phyloP scores from a whole-genome alignment of 345 rosid species.

The Brassica carinata region DNA sequence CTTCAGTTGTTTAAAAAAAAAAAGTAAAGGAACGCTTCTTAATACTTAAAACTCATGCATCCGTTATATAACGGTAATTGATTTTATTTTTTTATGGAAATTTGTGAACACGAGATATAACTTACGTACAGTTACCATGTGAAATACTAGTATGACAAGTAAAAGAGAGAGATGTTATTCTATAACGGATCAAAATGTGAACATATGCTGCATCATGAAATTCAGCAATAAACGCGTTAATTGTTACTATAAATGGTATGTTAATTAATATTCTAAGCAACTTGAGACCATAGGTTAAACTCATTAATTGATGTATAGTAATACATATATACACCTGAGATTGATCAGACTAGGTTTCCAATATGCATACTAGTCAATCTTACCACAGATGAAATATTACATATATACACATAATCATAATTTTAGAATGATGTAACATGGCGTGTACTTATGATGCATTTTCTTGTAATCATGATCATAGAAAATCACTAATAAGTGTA shows the following conservation, averaged over 20 bases:
- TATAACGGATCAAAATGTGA: constrained; percentile 29
- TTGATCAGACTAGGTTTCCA: not conserved
- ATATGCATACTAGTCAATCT: not conserved
- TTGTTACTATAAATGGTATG: not conserved
- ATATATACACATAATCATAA: not conserved
- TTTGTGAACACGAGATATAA: constrained; percentile 33
- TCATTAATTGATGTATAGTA: not conserved
- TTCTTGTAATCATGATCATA: not conserved
- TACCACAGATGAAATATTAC: not conserved
- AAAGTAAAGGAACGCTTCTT: constrained; percentile 18
- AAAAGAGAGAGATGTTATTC: not conserved
- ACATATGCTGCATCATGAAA: not conserved
- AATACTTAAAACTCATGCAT: constrained; percentile 7
- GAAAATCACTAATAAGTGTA: not conserved
- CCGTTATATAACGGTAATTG: constrained; percentile 26
- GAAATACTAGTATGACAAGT: not conserved
- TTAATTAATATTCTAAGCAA: not conserved
- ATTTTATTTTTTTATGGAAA: not conserved
- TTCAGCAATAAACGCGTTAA: not conserved
- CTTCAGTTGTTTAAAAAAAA: not conserved
- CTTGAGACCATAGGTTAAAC: not conserved
- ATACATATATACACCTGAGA: not conserved
- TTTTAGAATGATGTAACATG: not conserved
- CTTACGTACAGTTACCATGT: constrained; percentile 20
- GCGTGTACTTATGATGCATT: not conserved